Evolutionary conservation across 2,329 filamentous ascomycete species (phyloP).

Genomic region (Lomentospora prolificans): DNA sequence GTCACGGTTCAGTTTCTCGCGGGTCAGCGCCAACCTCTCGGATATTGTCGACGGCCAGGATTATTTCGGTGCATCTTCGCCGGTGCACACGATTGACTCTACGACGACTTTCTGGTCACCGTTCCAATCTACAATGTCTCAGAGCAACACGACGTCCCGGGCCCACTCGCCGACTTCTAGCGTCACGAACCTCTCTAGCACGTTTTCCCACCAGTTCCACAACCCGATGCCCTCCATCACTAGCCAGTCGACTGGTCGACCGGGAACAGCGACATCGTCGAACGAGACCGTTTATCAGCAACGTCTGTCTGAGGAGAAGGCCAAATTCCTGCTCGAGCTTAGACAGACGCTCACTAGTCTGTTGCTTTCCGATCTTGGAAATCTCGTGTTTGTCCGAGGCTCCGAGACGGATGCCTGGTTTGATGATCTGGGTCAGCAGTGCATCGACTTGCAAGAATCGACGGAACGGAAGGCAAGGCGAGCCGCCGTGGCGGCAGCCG

Average conservation of each 20-base stretch:
- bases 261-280: slow-evolving; percentile 56
- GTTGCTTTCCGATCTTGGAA: slow-evolving; percentile 80
- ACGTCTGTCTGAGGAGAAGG: slow-evolving; percentile 57
- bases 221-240: slow-evolving; percentile 33
- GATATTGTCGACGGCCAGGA: slow-evolving; percentile 63
- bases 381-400: slow-evolving; percentile 73
- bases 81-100: slow-evolving; percentile 63
- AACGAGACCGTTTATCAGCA: slow-evolving; percentile 58
- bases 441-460: slow-evolving; percentile 51
- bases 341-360: slow-evolving; percentile 74
- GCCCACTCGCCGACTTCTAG: slow-evolving; percentile 54
- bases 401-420: slow-evolving; percentile 94
- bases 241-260: slow-evolving; percentile 42
- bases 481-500: slow-evolving; percentile 9
- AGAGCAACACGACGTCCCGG: slow-evolving; percentile 48
- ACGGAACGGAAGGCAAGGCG: slow-evolving; percentile 37
- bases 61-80: slow-evolving; percentile 59
- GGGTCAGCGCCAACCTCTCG: slow-evolving; percentile 46
- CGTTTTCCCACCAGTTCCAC: slow-evolving; percentile 35
- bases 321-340: slow-evolving; percentile 66
- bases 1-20: slow-evolving; percentile 49
- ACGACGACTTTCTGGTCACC: slow-evolving; percentile 83
- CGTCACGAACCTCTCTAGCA: slow-evolving; percentile 44
- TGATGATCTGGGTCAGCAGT: slow-evolving; percentile 54
- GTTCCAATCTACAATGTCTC: slow-evolving; percentile 60